Base-by-base conservation (phyloP, 148 eudicot species). In the Suaeda aralocaspica region DNA sequence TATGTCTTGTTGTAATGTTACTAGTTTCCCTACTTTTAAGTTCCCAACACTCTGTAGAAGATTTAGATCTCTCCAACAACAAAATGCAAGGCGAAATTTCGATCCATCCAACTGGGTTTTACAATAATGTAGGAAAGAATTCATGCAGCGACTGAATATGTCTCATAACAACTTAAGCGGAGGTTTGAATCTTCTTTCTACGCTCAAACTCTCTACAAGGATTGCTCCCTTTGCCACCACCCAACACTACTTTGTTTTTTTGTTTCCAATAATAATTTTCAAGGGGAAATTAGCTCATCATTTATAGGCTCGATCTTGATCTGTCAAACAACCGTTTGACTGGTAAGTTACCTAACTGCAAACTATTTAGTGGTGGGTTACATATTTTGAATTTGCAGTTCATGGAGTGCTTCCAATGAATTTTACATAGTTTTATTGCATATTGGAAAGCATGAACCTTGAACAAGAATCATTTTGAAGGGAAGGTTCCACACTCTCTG, bases 111-210 rank as follows among this genome's bases (percentile, higher is more conserved):
- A 14, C 26, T 10, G 29, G n/a, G n/a, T n/a, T n/a, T n/a, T n/a
- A n/a, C n/a, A n/a, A n/a, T n/a, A n/a, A 25, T 55, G 59, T 55
- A 15, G 31, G 59, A 55, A 55, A 26, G 16, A 25, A 25, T 55
- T 50, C 24, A 2, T 2, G 59, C 1, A 2, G 0, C 0, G 3
- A 30, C 29, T 74, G 16, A 67, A 74, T 64, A 70, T 78, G 42
- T 74, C 81, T 3, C 9, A 69, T 44, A 78, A 78, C 58, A 36
- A 57, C 26, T 50, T 39, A n/a, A 77, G 63, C 28, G 53, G 68
- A 42, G 57, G 52, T 51, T 44, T 73, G 16, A 5, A 65, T 0
- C 57, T 50, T 36, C 16, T 56, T n/a, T 49, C 70, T 13, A 64
- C 64, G 48, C 45, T 61, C 45, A 18, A 61, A 61, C 66, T 61